These are phyloP conservation scores for Perkinsus chesapeaki DNA, from an alignment of 169 alveolate genomes.

Conservation along the genomic window DNA sequence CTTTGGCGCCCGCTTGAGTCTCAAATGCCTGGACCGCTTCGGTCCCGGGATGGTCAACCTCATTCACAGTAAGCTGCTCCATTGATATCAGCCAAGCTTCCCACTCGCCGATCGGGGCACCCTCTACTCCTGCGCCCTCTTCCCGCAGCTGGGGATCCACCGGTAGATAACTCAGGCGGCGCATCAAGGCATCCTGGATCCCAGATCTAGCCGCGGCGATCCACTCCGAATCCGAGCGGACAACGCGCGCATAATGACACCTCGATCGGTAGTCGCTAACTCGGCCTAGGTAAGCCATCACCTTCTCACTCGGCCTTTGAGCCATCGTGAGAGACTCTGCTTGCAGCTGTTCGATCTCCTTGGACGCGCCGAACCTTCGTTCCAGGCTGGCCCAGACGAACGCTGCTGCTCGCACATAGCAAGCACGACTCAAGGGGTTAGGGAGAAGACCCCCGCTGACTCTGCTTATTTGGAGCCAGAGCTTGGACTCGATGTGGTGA, in stretches of 20 bases:
- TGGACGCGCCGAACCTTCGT: neutral
- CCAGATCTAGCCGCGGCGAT: neutral
- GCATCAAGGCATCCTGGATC: neutral
- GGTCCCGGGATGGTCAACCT: neutral
- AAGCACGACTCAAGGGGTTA: neutral
- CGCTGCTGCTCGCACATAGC: neutral
- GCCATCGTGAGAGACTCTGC: neutral
- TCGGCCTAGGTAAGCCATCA: neutral
- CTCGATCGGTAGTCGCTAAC: neutral
- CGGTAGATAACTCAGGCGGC: neutral
- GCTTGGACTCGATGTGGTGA: neutral
- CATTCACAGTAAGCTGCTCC: neutral
- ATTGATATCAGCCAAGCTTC: neutral
- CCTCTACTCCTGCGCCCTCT: neutral
- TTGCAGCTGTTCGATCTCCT: neutral
- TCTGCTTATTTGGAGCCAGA: neutral
- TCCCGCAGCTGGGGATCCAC: neutral
- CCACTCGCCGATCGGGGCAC: neutral
- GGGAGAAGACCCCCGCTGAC: neutral
- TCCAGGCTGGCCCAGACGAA: neutral
- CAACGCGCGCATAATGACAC: neutral
- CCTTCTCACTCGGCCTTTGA: neutral
- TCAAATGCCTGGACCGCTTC: neutral
- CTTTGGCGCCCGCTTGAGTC: neutral
- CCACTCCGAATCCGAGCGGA: neutral